These are phyloP conservation scores for Verticillium dahliae DNA, from an alignment of 2,329 filamentous ascomycete genomes.

Conservation along the genomic window DNA sequence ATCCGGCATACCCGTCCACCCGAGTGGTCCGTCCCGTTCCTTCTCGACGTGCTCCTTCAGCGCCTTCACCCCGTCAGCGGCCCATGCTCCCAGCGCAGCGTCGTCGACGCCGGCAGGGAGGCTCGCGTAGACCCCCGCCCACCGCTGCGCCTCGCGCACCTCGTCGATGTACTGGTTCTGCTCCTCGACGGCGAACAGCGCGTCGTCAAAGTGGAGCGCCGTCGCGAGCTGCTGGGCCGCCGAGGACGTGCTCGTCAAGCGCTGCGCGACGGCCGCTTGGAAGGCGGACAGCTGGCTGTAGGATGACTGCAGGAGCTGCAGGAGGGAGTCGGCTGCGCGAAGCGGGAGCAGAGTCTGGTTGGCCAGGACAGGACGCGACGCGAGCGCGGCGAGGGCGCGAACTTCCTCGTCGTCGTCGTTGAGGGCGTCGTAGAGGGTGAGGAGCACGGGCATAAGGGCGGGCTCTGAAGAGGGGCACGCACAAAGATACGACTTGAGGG, in stretches of 20 bases:
- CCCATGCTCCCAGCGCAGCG: conserved; percentile 36
- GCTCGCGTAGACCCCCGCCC: conserved; percentile 46
- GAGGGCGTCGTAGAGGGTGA: conserved; percentile 68
- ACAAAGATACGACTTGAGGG: conserved; percentile 45
- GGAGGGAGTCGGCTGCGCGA: conserved; percentile 38
- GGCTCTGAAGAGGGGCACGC: conserved; percentile 16
- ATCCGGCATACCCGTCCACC: conserved; percentile 63
- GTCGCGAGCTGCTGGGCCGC: conserved; percentile 28
- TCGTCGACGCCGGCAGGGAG: conserved; percentile 15
- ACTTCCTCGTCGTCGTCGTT: conserved; percentile 93
- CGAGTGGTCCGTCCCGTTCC: conserved; percentile 56
- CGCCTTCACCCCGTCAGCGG: conserved; percentile 36
- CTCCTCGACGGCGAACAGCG: conserved; percentile 82
- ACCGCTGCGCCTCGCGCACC: conserved; percentile 64
- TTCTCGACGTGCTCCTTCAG: conserved; percentile 28
- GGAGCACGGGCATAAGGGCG: conserved; percentile 47
- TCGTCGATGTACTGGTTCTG: conserved; percentile 93
- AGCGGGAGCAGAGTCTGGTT: conserved; percentile 37
- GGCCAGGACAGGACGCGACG: conserved; percentile 39
- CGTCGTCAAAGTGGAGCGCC: conserved; percentile 50
- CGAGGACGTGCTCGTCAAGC: conserved; percentile 31
- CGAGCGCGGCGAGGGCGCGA: conserved; percentile 54
- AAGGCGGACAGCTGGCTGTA: conserved; percentile 32
- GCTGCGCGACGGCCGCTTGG: conserved; percentile 28
- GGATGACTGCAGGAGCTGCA: conserved; percentile 30